phyloP scores from a whole-genome alignment of 2,329 filamentous ascomycete species.

The Aspergillus pseudotamarii region DNA sequence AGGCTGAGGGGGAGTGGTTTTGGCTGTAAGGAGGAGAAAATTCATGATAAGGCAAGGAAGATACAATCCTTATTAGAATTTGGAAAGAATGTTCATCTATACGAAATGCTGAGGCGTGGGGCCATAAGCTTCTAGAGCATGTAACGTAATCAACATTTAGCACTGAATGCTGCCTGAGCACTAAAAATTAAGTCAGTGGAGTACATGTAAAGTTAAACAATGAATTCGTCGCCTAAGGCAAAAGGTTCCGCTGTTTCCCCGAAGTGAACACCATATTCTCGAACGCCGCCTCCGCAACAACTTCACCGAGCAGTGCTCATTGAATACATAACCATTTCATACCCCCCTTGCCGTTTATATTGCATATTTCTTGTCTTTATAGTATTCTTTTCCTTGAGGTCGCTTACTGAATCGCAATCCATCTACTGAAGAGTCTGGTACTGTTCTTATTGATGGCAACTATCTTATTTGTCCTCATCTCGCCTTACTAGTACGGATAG shows the following conservation, averaged over 20 bases:
- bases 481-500: constrained; percentile 12
- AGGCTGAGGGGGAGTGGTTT: not conserved
- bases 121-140: not conserved
- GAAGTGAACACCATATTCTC: constrained; percentile 3
- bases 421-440: not conserved
- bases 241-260: not conserved
- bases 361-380: not conserved
- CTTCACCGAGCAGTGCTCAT: constrained; percentile 4
- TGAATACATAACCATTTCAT: not conserved
- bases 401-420: not conserved
- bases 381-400: not conserved
- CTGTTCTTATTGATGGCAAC: constrained; percentile 21
- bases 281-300: constrained; percentile 2
- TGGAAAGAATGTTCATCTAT: not conserved
- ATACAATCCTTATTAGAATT: not conserved
- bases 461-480: constrained; percentile 19
- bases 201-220: not conserved
- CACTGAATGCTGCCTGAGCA: not conserved
- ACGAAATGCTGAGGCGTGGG: not conserved
- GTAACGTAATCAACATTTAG: not conserved
- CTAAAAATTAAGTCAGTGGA: not conserved
- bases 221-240: not conserved
- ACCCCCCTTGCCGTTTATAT: not conserved
- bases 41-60: not conserved
- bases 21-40: not conserved